Conservation (phyloP, 2,329 filamentous ascomycete genomes). For the Alternaria tenuissima region DNA sequence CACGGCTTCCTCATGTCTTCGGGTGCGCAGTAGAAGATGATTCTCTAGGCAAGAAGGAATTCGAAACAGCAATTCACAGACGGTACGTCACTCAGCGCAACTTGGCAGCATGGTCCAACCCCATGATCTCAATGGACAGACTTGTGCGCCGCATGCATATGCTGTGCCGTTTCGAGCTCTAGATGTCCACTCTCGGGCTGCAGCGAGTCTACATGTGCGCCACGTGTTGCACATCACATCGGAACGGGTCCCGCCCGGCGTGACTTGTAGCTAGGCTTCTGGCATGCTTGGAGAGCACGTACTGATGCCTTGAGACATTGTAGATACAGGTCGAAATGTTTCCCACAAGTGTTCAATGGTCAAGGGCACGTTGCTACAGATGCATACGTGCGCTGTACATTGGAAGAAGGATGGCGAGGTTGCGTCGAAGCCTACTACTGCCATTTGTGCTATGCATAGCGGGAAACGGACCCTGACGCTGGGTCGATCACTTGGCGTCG, state of each 20-base stretch:
- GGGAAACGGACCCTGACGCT: constrained; percentile 27
- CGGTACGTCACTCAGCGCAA: constrained; percentile 21
- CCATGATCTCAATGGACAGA: constrained; percentile 21
- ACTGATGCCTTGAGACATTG: neutral
- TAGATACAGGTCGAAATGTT: neutral
- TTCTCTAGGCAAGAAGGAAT: neutral
- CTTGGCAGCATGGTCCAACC: constrained; percentile 27
- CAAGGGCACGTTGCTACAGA: neutral
- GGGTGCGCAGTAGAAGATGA: neutral
- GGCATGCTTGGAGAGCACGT: neutral
- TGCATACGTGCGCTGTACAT: neutral
- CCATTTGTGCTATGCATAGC: constrained; percentile 2
- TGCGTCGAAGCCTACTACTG: neutral
- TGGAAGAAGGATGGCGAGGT: neutral
- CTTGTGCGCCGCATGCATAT: constrained; percentile 18
- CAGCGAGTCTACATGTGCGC: constrained; percentile 12
- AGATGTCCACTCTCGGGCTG: constrained; percentile 7
- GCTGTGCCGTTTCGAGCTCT: constrained; percentile 18
- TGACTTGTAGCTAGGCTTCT: neutral
- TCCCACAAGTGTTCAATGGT: neutral
- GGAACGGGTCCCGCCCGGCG: neutral
- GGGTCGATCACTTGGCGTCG: constrained; percentile 34
- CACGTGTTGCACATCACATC: constrained; percentile 18
- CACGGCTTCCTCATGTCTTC: constrained; percentile 5
- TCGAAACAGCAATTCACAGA: constrained; percentile 5